Conservation (phyloP, 2,329 filamentous ascomycete genomes). For the Fusarium penzigii region DNA sequence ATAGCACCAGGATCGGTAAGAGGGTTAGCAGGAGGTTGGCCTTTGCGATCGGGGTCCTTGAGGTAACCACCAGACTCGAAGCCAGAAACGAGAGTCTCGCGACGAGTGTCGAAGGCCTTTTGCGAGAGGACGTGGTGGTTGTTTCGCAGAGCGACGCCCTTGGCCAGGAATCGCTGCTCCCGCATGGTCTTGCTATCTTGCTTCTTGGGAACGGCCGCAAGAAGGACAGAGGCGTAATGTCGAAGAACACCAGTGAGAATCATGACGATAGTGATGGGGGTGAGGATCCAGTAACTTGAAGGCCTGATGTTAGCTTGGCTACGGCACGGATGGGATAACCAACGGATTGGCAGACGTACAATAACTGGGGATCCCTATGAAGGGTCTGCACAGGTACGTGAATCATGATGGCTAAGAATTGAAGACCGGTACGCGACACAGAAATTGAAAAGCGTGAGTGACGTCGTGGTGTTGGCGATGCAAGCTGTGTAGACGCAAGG, state of each 20-base stretch:
- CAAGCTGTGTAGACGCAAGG: not conserved
- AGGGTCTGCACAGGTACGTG: slow-evolving; percentile 90
- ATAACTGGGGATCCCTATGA: slow-evolving; percentile 95
- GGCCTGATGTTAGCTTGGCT: slow-evolving; percentile 23
- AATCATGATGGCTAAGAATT: slow-evolving; percentile 63
- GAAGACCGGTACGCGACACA: slow-evolving; percentile 9
- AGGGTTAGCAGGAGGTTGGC: slow-evolving; percentile 87
- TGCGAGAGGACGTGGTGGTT: slow-evolving; percentile 81
- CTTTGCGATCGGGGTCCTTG: slow-evolving; percentile 83
- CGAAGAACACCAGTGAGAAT: slow-evolving; percentile 92
- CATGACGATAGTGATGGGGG: slow-evolving; percentile 98
- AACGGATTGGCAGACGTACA: slow-evolving; percentile 60
- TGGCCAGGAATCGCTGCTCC: slow-evolving; percentile 82
- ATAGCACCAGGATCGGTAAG: slow-evolving; percentile 95
- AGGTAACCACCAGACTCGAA: slow-evolving; percentile 87
- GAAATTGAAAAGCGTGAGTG: slow-evolving; percentile 6
- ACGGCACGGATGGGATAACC: not conserved
- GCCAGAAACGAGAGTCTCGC: slow-evolving; percentile 75
- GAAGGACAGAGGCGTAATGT: slow-evolving; percentile 92
- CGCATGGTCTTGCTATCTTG: slow-evolving; percentile 73
- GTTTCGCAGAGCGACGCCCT: slow-evolving; percentile 79
- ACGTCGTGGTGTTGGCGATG: slow-evolving; percentile 12
- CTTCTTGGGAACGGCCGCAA: slow-evolving; percentile 82
- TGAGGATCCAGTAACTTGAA: slow-evolving; percentile 93
- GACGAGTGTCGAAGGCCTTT: slow-evolving; percentile 75